These are phyloP conservation scores for Phytopythium delawarense DNA, from an alignment of 352 stramenopile genomes.

Conservation along the genomic window DNA sequence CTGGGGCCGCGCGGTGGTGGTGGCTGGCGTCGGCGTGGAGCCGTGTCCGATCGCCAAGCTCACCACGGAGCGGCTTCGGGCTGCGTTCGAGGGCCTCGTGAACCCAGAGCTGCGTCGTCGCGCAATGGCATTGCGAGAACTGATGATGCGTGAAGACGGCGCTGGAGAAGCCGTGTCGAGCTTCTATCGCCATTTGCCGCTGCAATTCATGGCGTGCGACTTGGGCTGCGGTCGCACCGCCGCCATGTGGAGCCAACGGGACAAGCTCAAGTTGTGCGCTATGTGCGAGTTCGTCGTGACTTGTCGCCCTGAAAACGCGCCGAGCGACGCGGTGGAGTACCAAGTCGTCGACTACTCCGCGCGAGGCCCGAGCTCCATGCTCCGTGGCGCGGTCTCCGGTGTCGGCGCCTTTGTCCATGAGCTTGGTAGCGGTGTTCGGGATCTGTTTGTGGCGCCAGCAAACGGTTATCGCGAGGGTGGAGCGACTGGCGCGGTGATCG, in stretches of 20 bases:
- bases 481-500: conserved; percentile 53
- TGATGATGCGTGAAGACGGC: conserved; percentile 82
- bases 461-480: conserved; percentile 60
- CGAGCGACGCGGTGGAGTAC: conserved; percentile 51
- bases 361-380: conserved; percentile 45
- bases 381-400: conserved; percentile 48
- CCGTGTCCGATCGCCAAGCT: conserved; percentile 83
- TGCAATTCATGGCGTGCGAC: conserved; percentile 83
- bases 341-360: conserved; percentile 56
- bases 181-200: conserved; percentile 85
- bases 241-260: conserved; percentile 51
- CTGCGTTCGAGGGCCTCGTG: conserved; percentile 73
- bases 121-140: conserved; percentile 42
- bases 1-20: conserved; percentile 87
- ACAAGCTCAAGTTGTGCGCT: conserved; percentile 49
- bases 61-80: conserved; percentile 70
- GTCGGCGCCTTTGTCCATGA: conserved; percentile 60
- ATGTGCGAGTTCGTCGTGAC: conserved; percentile 51
- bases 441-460: conserved; percentile 54
- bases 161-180: conserved; percentile 71
- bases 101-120: conserved; percentile 39
- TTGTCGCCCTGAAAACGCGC: conserved; percentile 38
- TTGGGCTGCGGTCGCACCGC: conserved; percentile 37
- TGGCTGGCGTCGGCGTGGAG: conserved; percentile 77
- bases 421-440: conserved; percentile 54